Percentiles rank a stretch among this genome's conserved stretches.
Conservation (phyloP, 805 yeast species). For the Zygosaccharomyces pseudorouxii region DNA sequence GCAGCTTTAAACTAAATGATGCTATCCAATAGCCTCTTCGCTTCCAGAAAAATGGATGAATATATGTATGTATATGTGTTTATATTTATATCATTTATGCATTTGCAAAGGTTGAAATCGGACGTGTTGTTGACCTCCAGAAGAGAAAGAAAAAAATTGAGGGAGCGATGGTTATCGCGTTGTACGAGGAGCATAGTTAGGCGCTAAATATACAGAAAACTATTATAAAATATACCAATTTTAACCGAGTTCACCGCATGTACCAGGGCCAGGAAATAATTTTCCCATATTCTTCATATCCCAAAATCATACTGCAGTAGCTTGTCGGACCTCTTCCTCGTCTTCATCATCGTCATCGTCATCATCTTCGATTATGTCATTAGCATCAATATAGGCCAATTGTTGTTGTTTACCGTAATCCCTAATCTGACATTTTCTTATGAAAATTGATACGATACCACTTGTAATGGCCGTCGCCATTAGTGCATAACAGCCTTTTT, state of each 20-base stretch:
- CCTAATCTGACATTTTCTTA: conserved; percentile 41
- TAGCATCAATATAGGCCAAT: conserved; percentile 28
- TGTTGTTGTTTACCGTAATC: conserved; percentile 30
- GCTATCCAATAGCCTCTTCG: neutral
- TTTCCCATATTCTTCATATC: neutral
- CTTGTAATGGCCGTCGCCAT: conserved; percentile 47
- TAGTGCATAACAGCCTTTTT: conserved; percentile 54
- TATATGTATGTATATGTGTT: neutral
- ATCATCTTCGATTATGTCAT: conserved; percentile 23
- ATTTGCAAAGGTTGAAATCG: neutral
- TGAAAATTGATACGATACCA: conserved; percentile 38
- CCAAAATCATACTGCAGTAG: neutral
- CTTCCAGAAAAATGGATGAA: neutral
- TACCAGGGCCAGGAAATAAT: neutral
- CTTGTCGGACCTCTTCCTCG: neutral
- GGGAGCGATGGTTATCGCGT: neutral
- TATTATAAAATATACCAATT: too few relatives aligned
- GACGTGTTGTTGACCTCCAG: conserved; percentile 4
- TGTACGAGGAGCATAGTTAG: neutral
- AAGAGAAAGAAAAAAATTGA: neutral
- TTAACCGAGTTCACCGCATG: neutral
- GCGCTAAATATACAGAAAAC: too few relatives aligned
- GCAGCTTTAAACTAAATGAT: conserved; percentile 8
- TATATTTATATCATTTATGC: neutral
- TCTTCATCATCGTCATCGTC: conserved; percentile 15